phyloP scores from a whole-genome alignment of 2,329 filamentous ascomycete genomes.

The Pestalotiopsis fici region DNA sequence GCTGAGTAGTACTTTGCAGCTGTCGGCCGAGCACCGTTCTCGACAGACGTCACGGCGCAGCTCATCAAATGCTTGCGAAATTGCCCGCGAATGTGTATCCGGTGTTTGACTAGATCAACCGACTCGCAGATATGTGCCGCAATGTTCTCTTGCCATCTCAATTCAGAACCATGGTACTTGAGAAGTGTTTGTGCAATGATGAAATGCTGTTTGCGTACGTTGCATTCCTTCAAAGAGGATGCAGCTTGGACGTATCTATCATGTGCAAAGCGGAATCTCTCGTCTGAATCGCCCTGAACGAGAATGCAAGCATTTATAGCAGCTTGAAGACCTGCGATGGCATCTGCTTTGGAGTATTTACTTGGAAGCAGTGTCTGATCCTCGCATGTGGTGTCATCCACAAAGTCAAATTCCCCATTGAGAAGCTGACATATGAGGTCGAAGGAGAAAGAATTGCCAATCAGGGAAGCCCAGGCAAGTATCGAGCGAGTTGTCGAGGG shows the following conservation, averaged over 20 bases:
- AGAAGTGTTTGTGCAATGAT: conserved; percentile 81
- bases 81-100: conserved; percentile 59
- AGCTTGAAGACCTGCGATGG: conserved; percentile 77
- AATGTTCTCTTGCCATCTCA: conserved; percentile 68
- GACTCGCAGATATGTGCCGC: conserved; percentile 82
- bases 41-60: conserved; percentile 75
- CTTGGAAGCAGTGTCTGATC: conserved; percentile 38
- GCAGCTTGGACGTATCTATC: conserved; percentile 84
- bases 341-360: conserved; percentile 64
- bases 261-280: conserved; percentile 85
- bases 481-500: conserved; percentile 75
- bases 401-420: conserved; percentile 70
- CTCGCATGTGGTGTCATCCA: conserved; percentile 41
- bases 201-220: conserved; percentile 83
- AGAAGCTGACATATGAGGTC: conserved; percentile 76
- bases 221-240: conserved; percentile 67
- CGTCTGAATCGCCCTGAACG: conserved; percentile 79
- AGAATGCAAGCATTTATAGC: conserved; percentile 81
- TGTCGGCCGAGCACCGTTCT: conserved; percentile 80
- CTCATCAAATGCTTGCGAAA: conserved; percentile 79
- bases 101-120: conserved; percentile 70
- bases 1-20: conserved; percentile 80
- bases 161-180: conserved; percentile 66
- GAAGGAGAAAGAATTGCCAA: conserved; percentile 85
- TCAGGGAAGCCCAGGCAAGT: conserved; percentile 80